A percentile compares a stretch with the other conserved stretches of the same genome.
Conservation (phyloP, 306 rosid species). For the Medicago arabica region DNA sequence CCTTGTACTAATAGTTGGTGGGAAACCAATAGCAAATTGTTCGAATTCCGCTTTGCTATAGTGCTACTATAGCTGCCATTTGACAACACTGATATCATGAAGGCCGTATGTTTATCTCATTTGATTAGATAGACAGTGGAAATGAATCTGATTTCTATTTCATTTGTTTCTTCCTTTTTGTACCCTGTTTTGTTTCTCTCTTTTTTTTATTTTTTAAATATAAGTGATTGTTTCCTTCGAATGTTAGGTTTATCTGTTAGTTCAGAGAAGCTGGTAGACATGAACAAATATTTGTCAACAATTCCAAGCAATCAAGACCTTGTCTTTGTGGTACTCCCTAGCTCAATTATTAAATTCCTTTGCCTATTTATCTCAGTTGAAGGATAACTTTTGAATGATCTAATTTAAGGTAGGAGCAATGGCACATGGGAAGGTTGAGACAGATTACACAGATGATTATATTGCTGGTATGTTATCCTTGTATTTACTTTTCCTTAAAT, state of each 20-base stretch:
- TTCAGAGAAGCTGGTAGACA: conserved; percentile 67
- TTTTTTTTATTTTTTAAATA: neutral
- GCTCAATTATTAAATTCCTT: conserved; percentile 17
- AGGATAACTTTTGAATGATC: conserved; percentile 15
- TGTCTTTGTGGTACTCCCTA: conserved; percentile 80
- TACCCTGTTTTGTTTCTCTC: conserved; percentile 3
- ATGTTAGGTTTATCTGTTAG: conserved; percentile 63
- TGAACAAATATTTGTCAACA: conserved; percentile 50
- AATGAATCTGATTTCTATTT: conserved; percentile 19
- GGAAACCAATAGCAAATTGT: neutral
- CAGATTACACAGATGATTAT: conserved; percentile 74
- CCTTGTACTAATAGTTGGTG: neutral
- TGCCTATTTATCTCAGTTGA: neutral
- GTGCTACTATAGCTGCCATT: neutral
- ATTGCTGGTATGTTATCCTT: conserved; percentile 63
- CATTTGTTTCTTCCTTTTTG: neutral
- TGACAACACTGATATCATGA: conserved; percentile 5
- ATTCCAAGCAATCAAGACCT: conserved; percentile 47
- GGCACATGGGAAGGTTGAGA: conserved; percentile 49
- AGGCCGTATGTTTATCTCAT: neutral
- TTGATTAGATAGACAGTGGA: neutral
- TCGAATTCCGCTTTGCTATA: neutral
- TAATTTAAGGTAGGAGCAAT: conserved; percentile 51
- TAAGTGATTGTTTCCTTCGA: conserved; percentile 21
- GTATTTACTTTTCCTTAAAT: neutral